Base-by-base conservation (phyloP, 1,284 basidiomycete genomes). In the Cutaneotrichosporon sp. region DNA sequence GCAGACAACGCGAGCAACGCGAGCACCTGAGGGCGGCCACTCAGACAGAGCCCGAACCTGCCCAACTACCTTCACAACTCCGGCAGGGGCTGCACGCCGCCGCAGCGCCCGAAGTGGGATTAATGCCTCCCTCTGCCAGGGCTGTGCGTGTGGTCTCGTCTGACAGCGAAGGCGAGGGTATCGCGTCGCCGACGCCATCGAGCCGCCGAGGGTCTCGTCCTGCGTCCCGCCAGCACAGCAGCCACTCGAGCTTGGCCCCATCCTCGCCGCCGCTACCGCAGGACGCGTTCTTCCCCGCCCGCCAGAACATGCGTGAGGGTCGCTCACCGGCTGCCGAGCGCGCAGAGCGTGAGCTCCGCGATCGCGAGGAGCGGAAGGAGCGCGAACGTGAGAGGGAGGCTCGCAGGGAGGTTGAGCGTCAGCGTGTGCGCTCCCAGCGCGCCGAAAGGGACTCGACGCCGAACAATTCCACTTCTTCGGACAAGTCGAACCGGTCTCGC, bases 81-180 rank as follows among this genome's bases (percentile, higher is more conserved):
- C 59, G 64, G 24, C 68, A 71, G 57, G 70, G 69, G 7, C 45
- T 71, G 35, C 70, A 67, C 35, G 58, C 61, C 4, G 61, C 65
- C 3, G 68, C 65, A 2, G 55, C 60, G 2, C 35, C 46, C 20
- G 27, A 53, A 24, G 54, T 61, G 3, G 49, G 46, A 1, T 51
- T 67, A 4, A 57, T 64, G 49, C 66, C 65, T 7, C 65, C 65
- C 0, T 39, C 47, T 4, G 42, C 38, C 10, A 45, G 17, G 22
- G 22, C 50, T 8, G 37, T 39, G 9, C 56, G 56, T 14, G 46
- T 58, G 16, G 24, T 50, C 1, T 46, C 46, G 14, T 48, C 27
- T 26, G 49, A 44, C 17, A 38, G 34, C 17, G 46, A 41, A 12
- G 46, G 37, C 22, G 52, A 55, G 27, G 42, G 24, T 34, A 38